Evolutionary conservation across 768 basidiomycete species (phyloP).

Genomic region (Collybia nuda): DNA sequence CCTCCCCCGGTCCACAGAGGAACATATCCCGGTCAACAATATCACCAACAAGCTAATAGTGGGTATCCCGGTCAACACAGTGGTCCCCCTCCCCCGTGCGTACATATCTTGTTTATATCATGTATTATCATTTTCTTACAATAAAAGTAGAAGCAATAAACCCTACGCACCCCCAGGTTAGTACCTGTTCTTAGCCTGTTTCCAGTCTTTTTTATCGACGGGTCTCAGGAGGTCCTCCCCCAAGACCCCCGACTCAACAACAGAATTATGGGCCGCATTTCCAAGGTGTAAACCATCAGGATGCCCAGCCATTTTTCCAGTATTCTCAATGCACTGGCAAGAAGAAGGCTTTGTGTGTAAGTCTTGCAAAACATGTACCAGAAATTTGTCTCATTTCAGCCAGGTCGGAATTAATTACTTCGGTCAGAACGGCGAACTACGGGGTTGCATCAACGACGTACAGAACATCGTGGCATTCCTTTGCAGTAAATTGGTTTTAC

Average conservation of each 20-base stretch:
- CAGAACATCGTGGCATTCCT: conserved; percentile 80
- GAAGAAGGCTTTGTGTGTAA: conserved; percentile 85
- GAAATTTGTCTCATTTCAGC: background rate
- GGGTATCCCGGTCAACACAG: conserved; percentile 28
- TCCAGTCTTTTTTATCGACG: background rate
- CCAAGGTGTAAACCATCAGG: conserved; percentile 41
- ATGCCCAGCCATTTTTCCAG: conserved; percentile 69
- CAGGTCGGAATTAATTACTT: conserved; percentile 91
- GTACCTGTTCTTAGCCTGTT: background rate
- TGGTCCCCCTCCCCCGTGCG: conserved; percentile 14
- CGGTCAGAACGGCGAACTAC: conserved; percentile 63
- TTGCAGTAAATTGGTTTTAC: conserved; percentile 43
- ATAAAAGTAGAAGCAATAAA: conserved; percentile 4
- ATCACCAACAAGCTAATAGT: conserved; percentile 28
- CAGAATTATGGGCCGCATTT: conserved; percentile 67
- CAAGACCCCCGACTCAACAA: conserved; percentile 50
- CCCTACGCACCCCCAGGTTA: conserved; percentile 24
- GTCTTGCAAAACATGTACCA: conserved; percentile 20
- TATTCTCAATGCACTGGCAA: conserved; percentile 88
- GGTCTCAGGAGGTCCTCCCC: conserved; percentile 38
- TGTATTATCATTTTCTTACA: background rate
- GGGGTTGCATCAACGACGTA: conserved; percentile 93
- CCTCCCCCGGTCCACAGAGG: conserved; percentile 28
- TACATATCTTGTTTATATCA: conserved; percentile 4
- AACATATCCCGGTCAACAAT: conserved; percentile 43